phyloP scores from a whole-genome alignment of 2,329 filamentous ascomycete genomes.

The Fusarium chuoi region DNA sequence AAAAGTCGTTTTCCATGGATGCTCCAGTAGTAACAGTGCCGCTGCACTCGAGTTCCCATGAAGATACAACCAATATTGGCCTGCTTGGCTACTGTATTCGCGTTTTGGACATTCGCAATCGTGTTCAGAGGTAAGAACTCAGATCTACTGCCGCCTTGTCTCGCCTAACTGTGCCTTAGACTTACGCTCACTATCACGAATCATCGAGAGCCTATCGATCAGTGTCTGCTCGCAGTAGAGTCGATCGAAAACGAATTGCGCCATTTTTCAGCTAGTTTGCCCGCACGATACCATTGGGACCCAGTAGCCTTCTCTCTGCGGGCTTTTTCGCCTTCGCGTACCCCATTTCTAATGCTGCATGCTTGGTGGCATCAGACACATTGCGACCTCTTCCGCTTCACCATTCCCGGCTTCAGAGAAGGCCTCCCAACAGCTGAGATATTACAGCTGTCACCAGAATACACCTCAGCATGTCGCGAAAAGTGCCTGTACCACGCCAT shows the following conservation, averaged over 20 bases:
- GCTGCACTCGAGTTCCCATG: neutral
- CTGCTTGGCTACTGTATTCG: conserved; percentile 19
- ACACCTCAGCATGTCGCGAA: neutral
- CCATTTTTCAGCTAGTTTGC: neutral
- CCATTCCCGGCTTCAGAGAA: conserved; percentile 30
- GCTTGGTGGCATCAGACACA: conserved; percentile 44
- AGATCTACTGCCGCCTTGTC: rapidly evolving
- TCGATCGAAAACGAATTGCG: conserved; percentile 24
- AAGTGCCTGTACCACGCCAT: conserved; percentile 20
- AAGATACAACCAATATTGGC: neutral
- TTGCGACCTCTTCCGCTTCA: conserved; percentile 41
- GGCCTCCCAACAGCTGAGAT: conserved; percentile 7
- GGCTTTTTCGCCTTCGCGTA: conserved; percentile 35
- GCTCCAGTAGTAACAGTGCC: neutral
- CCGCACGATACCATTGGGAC: conserved; percentile 10
- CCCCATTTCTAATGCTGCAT: conserved; percentile 38
- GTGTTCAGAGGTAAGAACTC: conserved; percentile 7
- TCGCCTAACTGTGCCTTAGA: neutral
- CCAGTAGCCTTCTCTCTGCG: conserved; percentile 32
- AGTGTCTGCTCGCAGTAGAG: conserved; percentile 6
- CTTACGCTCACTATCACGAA: conserved; percentile 36
- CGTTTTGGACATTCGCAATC: conserved; percentile 16
- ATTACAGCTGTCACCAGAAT: neutral
- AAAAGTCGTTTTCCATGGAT: conserved; percentile 20
- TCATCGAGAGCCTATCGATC: conserved; percentile 20